Base-by-base conservation (phyloP, 805 yeast species). In the Zygoascus flipseniorum region DNA sequence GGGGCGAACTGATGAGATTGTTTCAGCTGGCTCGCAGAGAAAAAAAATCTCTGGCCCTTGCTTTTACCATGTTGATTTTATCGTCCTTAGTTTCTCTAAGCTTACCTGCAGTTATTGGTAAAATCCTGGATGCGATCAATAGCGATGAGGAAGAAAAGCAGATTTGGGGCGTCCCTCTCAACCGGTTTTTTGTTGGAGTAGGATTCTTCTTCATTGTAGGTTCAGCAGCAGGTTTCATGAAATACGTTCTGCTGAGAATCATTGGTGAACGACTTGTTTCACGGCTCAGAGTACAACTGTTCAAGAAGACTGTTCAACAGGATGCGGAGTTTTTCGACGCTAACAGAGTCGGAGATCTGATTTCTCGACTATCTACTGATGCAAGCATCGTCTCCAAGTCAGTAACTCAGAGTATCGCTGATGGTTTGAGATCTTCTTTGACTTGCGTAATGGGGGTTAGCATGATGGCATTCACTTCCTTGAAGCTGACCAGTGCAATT, bases 241-340 rank as follows among this genome's bases (percentile, higher is more conserved):
- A 98, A 60, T 79, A 86, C n/a, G 76, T 85, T 42, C 69, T 87
- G 13, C 72, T 92, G 63, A 78, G 90, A 58, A 74, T 83, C 1
- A 86, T 86, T 11, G 97, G 97, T 51, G 98, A 92, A 68, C 77
- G 86, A 57, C 73, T 92, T 39, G 95, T 90, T 56, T 92, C 96
- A 8, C 77, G 93, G 55, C 70, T 92, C 57, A 77, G 98, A 61
- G 76, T 92, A 9, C 76, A 87, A 52, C 80, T 92, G 39, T 80
- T 89, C 67, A 80, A 80, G 63, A 86, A 85, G 48, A 80, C 92
- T 14, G 74, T 92, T 53, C 81, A 81, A 47, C 97, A 90, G 65
- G 97, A 90, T 67, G 83, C 95, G 3, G 85, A 86, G 58, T 92
- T 92, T 63, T 82, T 90, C 70, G 98, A 92, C 63, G 81, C 82